Evolutionary conservation across 257 asterid genomes (phyloP).

Genomic region (Solanum dulcamara): DNA sequence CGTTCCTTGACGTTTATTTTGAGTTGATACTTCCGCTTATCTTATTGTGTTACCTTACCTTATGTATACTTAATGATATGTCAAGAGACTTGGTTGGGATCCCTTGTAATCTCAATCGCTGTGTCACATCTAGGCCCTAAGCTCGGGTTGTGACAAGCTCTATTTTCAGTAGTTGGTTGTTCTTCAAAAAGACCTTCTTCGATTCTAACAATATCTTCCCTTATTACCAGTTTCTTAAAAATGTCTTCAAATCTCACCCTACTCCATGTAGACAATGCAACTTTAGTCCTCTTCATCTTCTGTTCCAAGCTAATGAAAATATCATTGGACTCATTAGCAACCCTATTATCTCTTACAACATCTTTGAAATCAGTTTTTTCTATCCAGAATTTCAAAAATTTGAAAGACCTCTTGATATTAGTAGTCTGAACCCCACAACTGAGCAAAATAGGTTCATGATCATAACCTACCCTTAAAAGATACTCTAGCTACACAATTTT

Average conservation of each 20-base stretch:
- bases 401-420: neutral
- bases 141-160: no score
- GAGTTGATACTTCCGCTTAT: no score
- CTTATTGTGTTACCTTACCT: no score
- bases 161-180: no score
- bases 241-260: neutral
- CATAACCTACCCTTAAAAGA: neutral
- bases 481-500: no score
- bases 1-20: no score
- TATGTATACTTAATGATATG: no score
- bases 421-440: neutral
- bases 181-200: neutral
- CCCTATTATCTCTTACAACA: no score
- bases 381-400: neutral
- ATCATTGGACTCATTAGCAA: neutral
- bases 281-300: neutral
- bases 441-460: neutral
- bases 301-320: neutral
- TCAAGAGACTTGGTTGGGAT: no score
- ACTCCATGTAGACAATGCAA: neutral
- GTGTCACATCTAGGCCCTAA: no score
- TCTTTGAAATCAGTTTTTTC: no score
- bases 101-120: no score
- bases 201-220: neutral
- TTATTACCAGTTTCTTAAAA: neutral